Conservation (phyloP, 1,284 basidiomycete genomes). For the Microstroma glucosiphilum region DNA sequence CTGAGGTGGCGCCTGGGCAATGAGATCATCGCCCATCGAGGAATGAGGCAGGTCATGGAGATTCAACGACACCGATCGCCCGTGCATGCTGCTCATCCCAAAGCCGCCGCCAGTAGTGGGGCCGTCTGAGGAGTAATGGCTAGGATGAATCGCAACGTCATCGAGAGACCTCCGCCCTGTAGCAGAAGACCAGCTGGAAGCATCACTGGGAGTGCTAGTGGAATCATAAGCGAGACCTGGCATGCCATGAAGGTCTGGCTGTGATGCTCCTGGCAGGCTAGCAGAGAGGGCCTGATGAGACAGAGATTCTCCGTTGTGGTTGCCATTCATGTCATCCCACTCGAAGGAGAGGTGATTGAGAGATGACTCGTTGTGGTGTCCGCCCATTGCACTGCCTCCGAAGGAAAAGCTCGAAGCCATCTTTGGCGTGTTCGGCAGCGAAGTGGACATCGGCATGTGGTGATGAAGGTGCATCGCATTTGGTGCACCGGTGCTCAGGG, state of each 20-base stretch:
- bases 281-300: not conserved
- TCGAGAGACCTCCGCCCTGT: not conserved
- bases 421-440: constrained; percentile 5
- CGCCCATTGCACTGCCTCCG: not conserved
- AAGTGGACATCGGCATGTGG: not conserved
- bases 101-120: not conserved
- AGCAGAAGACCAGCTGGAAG: not conserved
- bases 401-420: constrained; percentile 3
- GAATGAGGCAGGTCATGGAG: not conserved
- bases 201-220: not conserved
- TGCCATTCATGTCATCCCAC: constrained; percentile 1
- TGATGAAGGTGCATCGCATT: not conserved
- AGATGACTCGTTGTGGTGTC: not conserved
- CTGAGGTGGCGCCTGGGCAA: not conserved
- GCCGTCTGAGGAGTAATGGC: not conserved
- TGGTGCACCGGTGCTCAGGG: not conserved
- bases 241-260: not conserved
- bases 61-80: not conserved
- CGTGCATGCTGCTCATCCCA: not conserved
- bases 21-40: not conserved
- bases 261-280: not conserved
- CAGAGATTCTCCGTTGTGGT: not conserved
- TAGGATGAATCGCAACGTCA: not conserved
- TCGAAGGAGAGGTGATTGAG: constrained; percentile 2
- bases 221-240: not conserved